A percentile compares a stretch with the other conserved stretches of the same genome.
Evolutionary conservation across 73 alveolate species (phyloP).

Genomic region (Stentor roeselii): DNA sequence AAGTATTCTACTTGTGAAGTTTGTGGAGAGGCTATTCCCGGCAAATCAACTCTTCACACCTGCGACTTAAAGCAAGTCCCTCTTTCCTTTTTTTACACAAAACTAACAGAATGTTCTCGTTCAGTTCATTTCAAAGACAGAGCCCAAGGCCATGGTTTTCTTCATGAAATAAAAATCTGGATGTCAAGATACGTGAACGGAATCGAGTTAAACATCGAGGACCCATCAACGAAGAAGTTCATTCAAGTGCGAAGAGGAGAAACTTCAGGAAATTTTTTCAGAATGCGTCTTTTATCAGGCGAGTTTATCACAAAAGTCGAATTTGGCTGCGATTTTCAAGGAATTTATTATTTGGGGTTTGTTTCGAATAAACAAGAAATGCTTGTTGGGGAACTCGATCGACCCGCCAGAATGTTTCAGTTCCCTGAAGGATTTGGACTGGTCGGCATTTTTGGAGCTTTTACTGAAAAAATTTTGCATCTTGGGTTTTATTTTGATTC

Average conservation of each 20-base stretch:
- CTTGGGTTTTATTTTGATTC: constrained; percentile 23
- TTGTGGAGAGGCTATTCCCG: neutral
- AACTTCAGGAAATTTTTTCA: neutral
- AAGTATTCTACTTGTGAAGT: neutral
- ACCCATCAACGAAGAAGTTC: neutral
- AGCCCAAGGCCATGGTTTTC: neutral
- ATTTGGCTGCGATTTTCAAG: constrained; percentile 29
- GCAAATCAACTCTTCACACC: neutral
- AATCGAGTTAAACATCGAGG: constrained; percentile 2
- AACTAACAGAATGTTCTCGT: neutral
- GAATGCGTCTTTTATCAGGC: neutral
- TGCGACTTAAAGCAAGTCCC: neutral
- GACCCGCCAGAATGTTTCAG: neutral
- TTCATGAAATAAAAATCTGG: constrained; percentile 14
- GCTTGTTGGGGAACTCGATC: neutral
- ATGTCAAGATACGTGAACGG: neutral
- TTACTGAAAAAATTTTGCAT: neutral
- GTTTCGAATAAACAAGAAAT: neutral
- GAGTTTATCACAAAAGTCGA: constrained; percentile 16
- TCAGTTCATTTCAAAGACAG: neutral
- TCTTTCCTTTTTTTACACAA: neutral
- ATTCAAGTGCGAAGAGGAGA: neutral
- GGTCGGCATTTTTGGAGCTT: constrained; percentile 19
- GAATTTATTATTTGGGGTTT: neutral
- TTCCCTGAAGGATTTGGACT: constrained; percentile 12